Base-by-base conservation (phyloP, 2,329 filamentous ascomycete species). In the Neofusicoccum umdonicola region DNA sequence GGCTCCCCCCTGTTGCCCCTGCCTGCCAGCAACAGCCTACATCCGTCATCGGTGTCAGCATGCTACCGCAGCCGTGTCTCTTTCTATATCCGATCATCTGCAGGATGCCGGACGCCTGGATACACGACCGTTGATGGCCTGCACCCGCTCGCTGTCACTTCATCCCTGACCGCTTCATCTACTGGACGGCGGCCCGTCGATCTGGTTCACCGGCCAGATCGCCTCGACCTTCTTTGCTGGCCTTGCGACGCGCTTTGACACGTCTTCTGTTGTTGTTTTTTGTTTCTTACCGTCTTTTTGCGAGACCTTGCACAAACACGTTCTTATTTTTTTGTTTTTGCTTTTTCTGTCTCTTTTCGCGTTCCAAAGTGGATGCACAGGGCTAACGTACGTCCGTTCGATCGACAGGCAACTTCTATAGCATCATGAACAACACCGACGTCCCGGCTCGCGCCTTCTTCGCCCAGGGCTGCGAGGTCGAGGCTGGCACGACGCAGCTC, bases 401-500 rank as follows among this genome's bases (percentile, higher is more conserved):
- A 7, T 31, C 27, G 27, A 31, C 51, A 97, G 94, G 94, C 60
- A 98, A 98, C 74, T 90, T 92, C 71, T 99, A 99, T 78, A 91
- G 90, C 73, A 97, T 99, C 71, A 84, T 84, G 63, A 99, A 98
- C 76, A 88, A 92, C 64, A 88, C 88, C 71, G 84, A 89, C 67
- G 82, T 83, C 66, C 85, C 88, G 4, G 91, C 92, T 4, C 87
- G 90, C 44, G 84, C 98, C 56, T 98, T 98, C 81, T 99, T 98
- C 77, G 88, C 93, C 0, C 95, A 99, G 76, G 94, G 90, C 6
- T 94, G 90, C 77, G 91, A 89, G 67, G 69, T 72, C 27, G 15
- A 37, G 8, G 12, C 50, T 12, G 61, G 50, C 5, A 39, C 35
- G 35, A 57, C 27, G 27, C 27, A 31, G 27, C 27, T 7, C 4